A percentile compares a stretch with the other conserved stretches of the same genome.
Evolutionary conservation across 2,329 filamentous ascomycete species (phyloP).

Genomic region (Chaetomium globosum): DNA sequence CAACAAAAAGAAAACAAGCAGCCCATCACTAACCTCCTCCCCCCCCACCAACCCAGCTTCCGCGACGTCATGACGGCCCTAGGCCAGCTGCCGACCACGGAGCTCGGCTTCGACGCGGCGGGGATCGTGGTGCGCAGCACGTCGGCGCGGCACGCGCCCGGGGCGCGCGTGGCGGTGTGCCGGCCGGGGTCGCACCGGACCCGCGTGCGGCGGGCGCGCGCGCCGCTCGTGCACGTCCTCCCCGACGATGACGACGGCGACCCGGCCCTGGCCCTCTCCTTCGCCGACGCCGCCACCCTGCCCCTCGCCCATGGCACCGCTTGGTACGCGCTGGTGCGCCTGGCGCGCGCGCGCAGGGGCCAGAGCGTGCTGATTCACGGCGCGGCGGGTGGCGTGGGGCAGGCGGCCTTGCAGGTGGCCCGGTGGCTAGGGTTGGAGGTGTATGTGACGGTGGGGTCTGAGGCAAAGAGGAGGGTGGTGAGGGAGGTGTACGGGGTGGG

Average conservation of each 20-base stretch:
- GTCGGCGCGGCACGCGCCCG: background rate
- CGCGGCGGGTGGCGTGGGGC: conserved; percentile 4
- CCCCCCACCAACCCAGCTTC: background rate
- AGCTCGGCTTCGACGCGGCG: conserved; percentile 8
- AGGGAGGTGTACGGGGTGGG: background rate
- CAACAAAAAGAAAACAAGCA: too few species aligned
- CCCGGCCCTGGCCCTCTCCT: background rate
- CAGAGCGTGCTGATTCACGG: background rate
- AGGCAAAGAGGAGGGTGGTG: background rate
- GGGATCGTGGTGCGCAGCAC: background rate
- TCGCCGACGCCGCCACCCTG: conserved; percentile 1
- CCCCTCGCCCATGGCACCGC: conserved; percentile 2
- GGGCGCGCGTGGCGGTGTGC: conserved; percentile 1
- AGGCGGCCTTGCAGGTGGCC: conserved; percentile 1
- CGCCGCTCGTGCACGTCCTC: background rate
- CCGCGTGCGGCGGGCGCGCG: background rate
- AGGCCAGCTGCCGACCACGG: conserved; percentile 1
- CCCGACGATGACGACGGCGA: too few species aligned
- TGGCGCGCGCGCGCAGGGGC: background rate
- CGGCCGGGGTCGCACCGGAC: conserved; percentile 2
- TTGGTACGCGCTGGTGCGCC: background rate
- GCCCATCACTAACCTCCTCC: background rate
- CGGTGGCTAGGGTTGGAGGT: background rate
- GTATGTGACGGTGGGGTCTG: conserved; percentile 2
- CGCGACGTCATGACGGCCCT: conserved; percentile 11